Percentiles rank a stretch among this genome's conserved stretches.
Conservation (phyloP, 2,329 filamentous ascomycete genomes). For the Emericellopsis cladophorae region DNA sequence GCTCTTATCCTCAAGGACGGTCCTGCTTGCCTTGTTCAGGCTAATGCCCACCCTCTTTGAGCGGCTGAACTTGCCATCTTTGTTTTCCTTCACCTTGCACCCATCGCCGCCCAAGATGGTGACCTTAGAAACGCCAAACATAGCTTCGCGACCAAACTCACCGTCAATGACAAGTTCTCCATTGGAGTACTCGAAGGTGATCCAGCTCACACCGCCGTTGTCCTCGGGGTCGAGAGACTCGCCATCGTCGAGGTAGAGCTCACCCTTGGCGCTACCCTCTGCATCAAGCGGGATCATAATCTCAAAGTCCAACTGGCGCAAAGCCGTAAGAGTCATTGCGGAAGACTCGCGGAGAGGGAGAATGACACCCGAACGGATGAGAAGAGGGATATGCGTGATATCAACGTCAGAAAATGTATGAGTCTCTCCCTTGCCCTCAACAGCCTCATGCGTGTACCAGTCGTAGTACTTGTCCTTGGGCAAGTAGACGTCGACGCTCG, state of each 20-base stretch:
- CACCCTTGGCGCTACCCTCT: conserved; percentile 51
- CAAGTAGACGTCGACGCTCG: conserved; percentile 32
- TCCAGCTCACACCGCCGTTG: conserved; percentile 28
- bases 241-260: conserved; percentile 69
- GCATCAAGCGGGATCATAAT: conserved; percentile 54
- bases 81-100: conserved; percentile 3
- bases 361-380: conserved; percentile 52
- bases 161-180: conserved; percentile 38
- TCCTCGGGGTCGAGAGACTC: conserved; percentile 46
- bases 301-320: conserved; percentile 55
- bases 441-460: conserved; percentile 31
- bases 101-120: conserved; percentile 25
- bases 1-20: too few species aligned
- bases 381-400: conserved; percentile 46
- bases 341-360: conserved; percentile 44
- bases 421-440: conserved; percentile 25
- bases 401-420: conserved; percentile 22
- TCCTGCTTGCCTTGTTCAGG: conserved; percentile 4
- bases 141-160: conserved; percentile 36
- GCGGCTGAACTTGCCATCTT: conserved; percentile 3
- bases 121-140: conserved; percentile 30
- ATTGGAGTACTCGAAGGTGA: conserved; percentile 46
- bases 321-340: conserved; percentile 50
- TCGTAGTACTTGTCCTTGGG: conserved; percentile 38
- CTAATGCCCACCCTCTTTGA: conserved; percentile 4